Base-by-base conservation (phyloP, 441 rosid species). In the Hura crepitans region DNA sequence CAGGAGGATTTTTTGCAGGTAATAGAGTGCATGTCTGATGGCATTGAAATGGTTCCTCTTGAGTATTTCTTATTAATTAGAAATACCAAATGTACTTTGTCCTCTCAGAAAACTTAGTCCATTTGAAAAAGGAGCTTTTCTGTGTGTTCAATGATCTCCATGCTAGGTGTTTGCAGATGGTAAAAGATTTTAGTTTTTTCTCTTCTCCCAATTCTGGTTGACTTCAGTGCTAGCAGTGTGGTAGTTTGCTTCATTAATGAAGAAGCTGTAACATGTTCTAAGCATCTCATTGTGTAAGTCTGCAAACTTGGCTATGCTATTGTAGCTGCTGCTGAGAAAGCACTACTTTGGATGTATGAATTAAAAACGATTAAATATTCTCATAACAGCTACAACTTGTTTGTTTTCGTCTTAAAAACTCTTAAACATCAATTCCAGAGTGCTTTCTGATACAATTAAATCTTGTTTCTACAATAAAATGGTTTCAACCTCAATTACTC, bases 1-100 rank as follows among this genome's bases (percentile, higher is more conserved):
- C 99, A 90, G 88, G 99, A 92, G 81, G 98, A 88, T 62, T 92
- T 95, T 82, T 83, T 90, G 89, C 98, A 95, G 94, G 99, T 96
- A 84, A 9, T 65, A 25, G 49, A 43, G 5, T 68, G 54, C 64
- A 43, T 49, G 30, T 57, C 39, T 74, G 62, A 62, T 74, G 39
- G 55, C 23, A 22, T 17, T 69, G 47, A 35, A 54, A 31, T 45
- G n/a, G 25, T 59, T 33, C 46, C 11, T 7, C 23, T 79, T 14
- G 13, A 57, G 1, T 50, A 23, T 67, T 72, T 46, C 20, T 20
- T 25, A 17, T 51, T 35, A 50, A 33, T 37, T 45, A 31, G 22
- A 65, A 49, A 28, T 53, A 23, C 28, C 28, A 14, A 28, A 30
- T 30, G 51, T 63, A 13, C 12, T 30, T 31, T 73, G 25, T 63